phyloP scores from a whole-genome alignment of 2,329 filamentous ascomycete genomes.

The Pseudogymnoascus destructans region DNA sequence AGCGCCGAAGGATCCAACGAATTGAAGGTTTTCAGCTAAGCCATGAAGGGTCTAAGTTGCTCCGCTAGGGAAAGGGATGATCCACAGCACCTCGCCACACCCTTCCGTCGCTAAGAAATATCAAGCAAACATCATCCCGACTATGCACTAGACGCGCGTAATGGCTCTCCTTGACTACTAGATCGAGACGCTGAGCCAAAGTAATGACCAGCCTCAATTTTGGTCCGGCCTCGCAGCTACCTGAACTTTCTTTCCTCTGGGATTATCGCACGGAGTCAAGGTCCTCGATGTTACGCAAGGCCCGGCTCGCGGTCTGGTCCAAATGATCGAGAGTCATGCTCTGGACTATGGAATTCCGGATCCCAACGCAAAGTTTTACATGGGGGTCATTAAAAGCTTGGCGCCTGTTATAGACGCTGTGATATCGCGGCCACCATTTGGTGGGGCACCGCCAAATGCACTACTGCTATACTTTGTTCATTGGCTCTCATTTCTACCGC shows the following conservation, averaged over 20 bases:
- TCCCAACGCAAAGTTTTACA: neutral
- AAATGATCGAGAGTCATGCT: neutral
- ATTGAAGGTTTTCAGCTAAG: neutral
- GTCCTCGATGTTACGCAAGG: constrained; percentile 1
- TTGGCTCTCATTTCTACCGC: constrained; percentile 16
- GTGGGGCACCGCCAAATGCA: constrained; percentile 10
- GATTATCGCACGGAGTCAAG: neutral
- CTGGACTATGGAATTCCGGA: neutral
- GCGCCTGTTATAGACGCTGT: neutral
- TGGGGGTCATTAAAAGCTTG: neutral
- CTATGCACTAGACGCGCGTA: neutral
- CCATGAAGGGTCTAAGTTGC: neutral
- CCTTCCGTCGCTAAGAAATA: neutral
- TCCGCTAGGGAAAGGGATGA: neutral
- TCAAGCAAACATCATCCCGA: neutral
- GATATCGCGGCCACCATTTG: neutral
- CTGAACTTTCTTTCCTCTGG: neutral
- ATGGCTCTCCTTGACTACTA: neutral
- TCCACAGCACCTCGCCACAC: neutral
- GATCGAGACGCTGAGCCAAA: neutral
- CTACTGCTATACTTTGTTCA: constrained; percentile 14
- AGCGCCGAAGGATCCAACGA: neutral
- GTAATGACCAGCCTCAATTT: neutral
- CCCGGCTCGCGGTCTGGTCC: constrained; percentile 6
- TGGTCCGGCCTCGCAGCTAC: neutral